These are phyloP conservation scores for Lasiodiplodia sp. DNA, from an alignment of 2,329 filamentous ascomycete genomes.

Conservation along the genomic window DNA sequence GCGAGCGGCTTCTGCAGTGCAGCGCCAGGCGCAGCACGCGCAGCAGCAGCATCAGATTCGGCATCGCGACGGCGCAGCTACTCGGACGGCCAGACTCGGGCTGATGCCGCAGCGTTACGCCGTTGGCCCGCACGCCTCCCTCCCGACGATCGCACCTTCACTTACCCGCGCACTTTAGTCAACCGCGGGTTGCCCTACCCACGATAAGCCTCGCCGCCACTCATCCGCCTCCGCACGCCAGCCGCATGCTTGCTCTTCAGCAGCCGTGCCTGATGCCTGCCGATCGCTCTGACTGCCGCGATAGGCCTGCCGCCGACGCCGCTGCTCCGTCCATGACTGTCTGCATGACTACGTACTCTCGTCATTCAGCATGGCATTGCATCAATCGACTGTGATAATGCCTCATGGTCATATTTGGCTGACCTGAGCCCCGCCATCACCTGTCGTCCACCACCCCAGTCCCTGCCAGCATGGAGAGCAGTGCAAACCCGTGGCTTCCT, in stretches of 20 bases:
- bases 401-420: conserved; percentile 1
- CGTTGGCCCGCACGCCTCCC: conserved; percentile 3
- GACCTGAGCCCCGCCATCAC: not conserved
- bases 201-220: conserved; percentile 44
- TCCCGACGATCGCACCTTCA: conserved; percentile 37
- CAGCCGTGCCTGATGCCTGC: conserved; percentile 27
- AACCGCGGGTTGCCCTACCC: conserved; percentile 37
- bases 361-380: not conserved
- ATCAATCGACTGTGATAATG: not conserved
- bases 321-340: conserved; percentile 2
- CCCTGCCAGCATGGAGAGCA: conserved; percentile 27
- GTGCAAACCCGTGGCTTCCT: conserved; percentile 41
- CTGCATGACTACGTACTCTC: conserved; percentile 18
- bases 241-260: not conserved
- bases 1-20: not conserved
- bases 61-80: too few species aligned
- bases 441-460: not conserved
- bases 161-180: conserved; percentile 47
- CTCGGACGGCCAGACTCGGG: too few species aligned
- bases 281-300: conserved; percentile 22
- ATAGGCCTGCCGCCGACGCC: conserved; percentile 14
- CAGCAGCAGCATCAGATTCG: not conserved
- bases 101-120: not conserved
- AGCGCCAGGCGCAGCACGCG: not conserved
- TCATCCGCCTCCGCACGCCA: conserved; percentile 25